Conservation (phyloP, 768 basidiomycete species). For the Leucosporidium yakuticum region DNA sequence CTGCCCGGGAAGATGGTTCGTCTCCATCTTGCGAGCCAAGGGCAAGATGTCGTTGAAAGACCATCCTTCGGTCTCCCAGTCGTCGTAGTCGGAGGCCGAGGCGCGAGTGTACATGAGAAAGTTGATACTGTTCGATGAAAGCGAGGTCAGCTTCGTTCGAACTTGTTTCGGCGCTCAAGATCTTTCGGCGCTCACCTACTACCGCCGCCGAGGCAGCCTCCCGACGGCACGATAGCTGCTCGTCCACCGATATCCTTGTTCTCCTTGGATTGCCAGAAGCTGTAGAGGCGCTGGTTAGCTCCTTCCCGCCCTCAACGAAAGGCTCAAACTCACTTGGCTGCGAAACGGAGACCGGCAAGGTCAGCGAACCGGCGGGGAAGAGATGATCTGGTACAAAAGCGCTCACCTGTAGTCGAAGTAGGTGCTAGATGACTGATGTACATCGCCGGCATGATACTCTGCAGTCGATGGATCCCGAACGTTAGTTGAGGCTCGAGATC, state of each 20-base stretch:
- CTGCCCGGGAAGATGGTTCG: slow-evolving; percentile 1
- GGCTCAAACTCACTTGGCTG: no score
- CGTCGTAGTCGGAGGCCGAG: slow-evolving; percentile 45
- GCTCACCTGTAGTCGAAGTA: slow-evolving; percentile 60
- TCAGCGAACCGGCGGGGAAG: no score
- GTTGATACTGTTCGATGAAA: slow-evolving; percentile 52
- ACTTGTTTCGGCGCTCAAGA: background rate
- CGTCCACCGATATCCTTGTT: slow-evolving; percentile 59
- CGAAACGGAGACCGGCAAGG: no score
- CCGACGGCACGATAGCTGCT: slow-evolving; percentile 62
- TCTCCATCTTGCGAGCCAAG: slow-evolving; percentile 57
- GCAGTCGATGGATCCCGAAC: slow-evolving; percentile 44
- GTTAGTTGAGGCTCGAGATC: background rate
- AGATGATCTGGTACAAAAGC: background rate
- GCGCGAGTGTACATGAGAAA: slow-evolving; percentile 65
- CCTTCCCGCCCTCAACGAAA: no score
- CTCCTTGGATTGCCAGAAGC: slow-evolving; percentile 58
- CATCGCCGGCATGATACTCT: background rate
- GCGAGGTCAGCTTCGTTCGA: background rate
- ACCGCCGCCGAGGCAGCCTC: slow-evolving; percentile 52
- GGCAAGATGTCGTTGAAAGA: slow-evolving; percentile 55
- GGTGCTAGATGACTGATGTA: slow-evolving; percentile 51
- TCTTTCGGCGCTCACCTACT: background rate
- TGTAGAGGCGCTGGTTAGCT: slow-evolving; percentile 53
- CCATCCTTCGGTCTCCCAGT: slow-evolving; percentile 58